Evolutionary conservation across 2,329 filamentous ascomycete genomes (phyloP).

Genomic region (Calonectria crousiana): DNA sequence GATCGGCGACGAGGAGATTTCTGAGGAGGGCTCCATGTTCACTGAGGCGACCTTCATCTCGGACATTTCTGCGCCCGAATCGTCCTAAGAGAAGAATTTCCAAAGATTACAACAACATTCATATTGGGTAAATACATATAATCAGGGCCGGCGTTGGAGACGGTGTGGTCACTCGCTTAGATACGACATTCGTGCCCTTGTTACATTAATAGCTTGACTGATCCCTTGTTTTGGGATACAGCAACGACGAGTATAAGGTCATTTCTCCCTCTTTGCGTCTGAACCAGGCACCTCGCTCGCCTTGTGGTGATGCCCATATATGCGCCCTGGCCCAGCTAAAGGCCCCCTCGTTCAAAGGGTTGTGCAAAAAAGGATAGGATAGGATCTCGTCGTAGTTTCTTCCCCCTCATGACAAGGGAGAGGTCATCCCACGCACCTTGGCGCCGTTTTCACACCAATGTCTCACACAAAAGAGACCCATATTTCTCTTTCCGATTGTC

Average conservation of each 20-base stretch:
- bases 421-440: background rate
- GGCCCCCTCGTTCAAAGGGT: slow-evolving; percentile 2
- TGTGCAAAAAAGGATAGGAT: background rate
- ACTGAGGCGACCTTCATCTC: slow-evolving; percentile 97
- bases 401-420: slow-evolving; percentile 7
- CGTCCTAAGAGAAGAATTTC: slow-evolving; percentile 18
- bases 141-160: slow-evolving; percentile 48
- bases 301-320: background rate
- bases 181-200: slow-evolving; percentile 40
- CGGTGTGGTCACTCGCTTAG: slow-evolving; percentile 47
- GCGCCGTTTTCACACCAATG: background rate
- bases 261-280: background rate
- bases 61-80: slow-evolving; percentile 50
- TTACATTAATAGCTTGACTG: slow-evolving; percentile 30
- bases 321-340: background rate
- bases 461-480: background rate
- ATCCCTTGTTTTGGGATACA: slow-evolving; percentile 18
- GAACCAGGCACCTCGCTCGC: background rate
- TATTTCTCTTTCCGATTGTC: slow-evolving; percentile 14
- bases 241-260: slow-evolving; percentile 30
- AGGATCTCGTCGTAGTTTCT: background rate
- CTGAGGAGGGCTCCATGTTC: slow-evolving; percentile 84
- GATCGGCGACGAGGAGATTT: slow-evolving; percentile 81
- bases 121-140: slow-evolving; percentile 46
- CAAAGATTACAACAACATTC: slow-evolving; percentile 36